These are phyloP conservation scores for Fusarium sp. DNA, from an alignment of 2,329 filamentous ascomycete species.

Conservation along the genomic window DNA sequence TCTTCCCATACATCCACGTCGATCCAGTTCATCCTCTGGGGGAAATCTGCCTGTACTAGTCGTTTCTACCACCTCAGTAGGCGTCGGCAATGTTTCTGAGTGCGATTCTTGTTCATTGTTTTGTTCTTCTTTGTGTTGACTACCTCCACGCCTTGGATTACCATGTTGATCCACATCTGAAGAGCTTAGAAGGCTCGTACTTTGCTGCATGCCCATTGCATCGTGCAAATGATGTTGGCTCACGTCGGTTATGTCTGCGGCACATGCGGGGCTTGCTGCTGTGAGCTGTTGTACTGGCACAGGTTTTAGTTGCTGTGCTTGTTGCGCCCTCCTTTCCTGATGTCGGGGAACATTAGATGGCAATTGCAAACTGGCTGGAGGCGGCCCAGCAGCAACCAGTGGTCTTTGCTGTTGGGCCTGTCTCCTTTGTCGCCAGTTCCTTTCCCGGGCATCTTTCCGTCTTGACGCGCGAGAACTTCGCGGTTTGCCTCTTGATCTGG, in stretches of 20 bases:
- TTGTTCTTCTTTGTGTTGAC: too few species aligned
- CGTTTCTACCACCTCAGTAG: too few species aligned
- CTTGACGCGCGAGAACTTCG: conserved; percentile 12
- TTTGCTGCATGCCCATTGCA: neutral
- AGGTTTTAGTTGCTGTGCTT: neutral
- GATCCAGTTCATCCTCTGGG: too few species aligned
- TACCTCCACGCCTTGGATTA: too few species aligned
- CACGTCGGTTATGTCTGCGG: neutral
- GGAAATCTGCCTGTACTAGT: too few species aligned
- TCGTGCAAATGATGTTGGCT: neutral
- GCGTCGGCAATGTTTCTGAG: too few species aligned
- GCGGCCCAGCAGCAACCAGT: conserved; percentile 5
- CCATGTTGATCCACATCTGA: neutral
- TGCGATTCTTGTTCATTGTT: too few species aligned
- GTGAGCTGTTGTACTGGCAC: neutral
- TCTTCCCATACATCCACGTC: too few species aligned
- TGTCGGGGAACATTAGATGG: neutral
- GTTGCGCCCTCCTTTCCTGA: too few species aligned
- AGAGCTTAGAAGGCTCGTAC: neutral
- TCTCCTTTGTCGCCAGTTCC: conserved; percentile 9
- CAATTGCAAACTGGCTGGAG: neutral
- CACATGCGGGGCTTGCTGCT: neutral
- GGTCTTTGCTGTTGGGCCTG: conserved; percentile 9
- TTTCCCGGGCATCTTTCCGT: conserved; percentile 15
- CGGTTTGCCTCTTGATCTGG: conserved; percentile 7